A percentile compares a stretch with the other conserved stretches of the same genome.
phyloP scores from a whole-genome alignment of 306 rosid species.

The Spatholobus suberectus region DNA sequence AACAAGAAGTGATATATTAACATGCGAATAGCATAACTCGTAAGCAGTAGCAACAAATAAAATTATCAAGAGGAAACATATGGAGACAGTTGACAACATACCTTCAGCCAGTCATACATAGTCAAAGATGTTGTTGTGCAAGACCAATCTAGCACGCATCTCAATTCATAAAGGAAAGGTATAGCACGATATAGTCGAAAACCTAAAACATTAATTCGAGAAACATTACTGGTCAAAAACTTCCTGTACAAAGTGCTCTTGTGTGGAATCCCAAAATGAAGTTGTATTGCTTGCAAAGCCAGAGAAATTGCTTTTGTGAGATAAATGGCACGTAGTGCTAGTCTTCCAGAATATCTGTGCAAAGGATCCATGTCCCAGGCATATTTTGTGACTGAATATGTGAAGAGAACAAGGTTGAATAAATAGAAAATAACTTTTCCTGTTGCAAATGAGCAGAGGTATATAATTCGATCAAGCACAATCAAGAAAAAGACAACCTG shows the following conservation, averaged over 20 bases:
- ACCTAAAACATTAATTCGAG: constrained; percentile 73
- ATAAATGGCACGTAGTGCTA: constrained; percentile 89
- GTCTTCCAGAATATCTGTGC: constrained; percentile 63
- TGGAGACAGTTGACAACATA: constrained; percentile 45
- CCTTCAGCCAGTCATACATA: constrained; percentile 97
- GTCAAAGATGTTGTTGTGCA: constrained; percentile 93
- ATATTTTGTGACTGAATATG: constrained; percentile 79
- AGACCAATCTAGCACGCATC: constrained; percentile 96
- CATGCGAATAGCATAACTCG: constrained; percentile 17
- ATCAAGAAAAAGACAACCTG: constrained; percentile 94
- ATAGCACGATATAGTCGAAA: constrained; percentile 87
- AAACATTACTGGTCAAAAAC: constrained; percentile 88
- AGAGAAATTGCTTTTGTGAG: constrained; percentile 84
- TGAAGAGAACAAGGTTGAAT: constrained; percentile 86
- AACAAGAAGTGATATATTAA: constrained; percentile 21
- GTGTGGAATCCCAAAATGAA: constrained; percentile 83
- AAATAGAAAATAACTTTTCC: constrained; percentile 85
- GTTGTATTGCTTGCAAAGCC: constrained; percentile 88
- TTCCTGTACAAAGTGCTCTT: constrained; percentile 86
- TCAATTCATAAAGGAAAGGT: constrained; percentile 91
- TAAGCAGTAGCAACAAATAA: constrained; percentile 14
- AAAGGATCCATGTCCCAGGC: constrained; percentile 90
- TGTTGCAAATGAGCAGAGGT: constrained; percentile 88
- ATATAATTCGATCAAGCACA: constrained; percentile 89
- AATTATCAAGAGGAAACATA: constrained; percentile 12